Base-by-base conservation (phyloP, 495 filamentous ascomycete species). In the Platismatia glauca region DNA sequence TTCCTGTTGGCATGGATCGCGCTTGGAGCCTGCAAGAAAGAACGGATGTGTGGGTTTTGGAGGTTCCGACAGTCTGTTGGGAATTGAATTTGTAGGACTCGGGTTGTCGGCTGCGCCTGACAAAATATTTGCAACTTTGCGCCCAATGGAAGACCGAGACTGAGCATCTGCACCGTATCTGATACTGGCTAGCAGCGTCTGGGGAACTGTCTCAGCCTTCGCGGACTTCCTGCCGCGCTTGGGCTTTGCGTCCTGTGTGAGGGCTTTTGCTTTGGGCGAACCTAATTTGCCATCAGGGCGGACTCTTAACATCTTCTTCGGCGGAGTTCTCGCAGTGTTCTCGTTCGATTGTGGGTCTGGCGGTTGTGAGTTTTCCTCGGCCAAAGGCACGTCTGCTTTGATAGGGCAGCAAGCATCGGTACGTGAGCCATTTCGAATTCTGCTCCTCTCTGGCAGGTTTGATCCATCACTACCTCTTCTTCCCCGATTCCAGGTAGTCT, bases 31-130 rank as follows among this genome's bases (percentile, higher is more conserved):
- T 8, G 77, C 79, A 7, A 79, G 58, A 69, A 96, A 96, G 69
- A 96, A 95, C 0, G 91, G 91, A 74, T 95, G 91, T 0, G 88
- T 87, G 4, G 81, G 63, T 68, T 89, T 95, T 29, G 73, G 59
- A 37, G 82, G 73, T 37, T 71, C 73, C 18, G 60, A 63, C 33
- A 74, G 68, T 60, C 73, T 55, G 46, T 56, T 60, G 44, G 52
- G 66, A 52, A 18, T 65, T 38, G 61, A 60, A 7, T 56, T 61
- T 57, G 53, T 15, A n/a, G 41, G 43, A 16, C 59, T 57, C 33
- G 55, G 66, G 29, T 63, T 63, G 62, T 44, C 56, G 58, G 41
- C 55, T 64, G n/a, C 72, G 73, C 39, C 59, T 35, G 41, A 63
- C 1, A 84, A 64, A n/a, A 86, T 83, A 22, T 75, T 69, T 48